These are phyloP conservation scores for Colletotrichum sp. DNA, from an alignment of 2,329 filamentous ascomycete species.

Conservation along the genomic window DNA sequence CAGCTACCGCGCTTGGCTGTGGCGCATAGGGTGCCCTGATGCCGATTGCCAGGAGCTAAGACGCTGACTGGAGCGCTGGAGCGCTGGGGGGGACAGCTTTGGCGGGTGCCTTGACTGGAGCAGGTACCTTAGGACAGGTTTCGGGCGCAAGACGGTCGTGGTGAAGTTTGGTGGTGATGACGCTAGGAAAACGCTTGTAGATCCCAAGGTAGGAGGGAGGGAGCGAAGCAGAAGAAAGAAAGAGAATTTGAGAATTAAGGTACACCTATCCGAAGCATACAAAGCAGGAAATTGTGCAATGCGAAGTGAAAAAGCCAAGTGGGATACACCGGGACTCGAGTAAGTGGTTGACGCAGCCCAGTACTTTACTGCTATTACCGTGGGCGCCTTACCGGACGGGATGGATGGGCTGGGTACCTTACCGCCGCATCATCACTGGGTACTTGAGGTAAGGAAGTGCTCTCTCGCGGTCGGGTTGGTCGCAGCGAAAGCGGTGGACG, in stretches of 20 bases:
- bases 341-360: background rate
- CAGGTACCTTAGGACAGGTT: background rate
- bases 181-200: background rate
- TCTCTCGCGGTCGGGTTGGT: background rate
- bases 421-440: background rate
- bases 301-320: background rate
- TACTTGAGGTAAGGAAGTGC: background rate
- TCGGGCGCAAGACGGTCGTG: background rate
- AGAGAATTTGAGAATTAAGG: background rate
- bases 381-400: background rate
- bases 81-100: background rate
- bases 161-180: background rate
- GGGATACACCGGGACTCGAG: background rate
- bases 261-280: background rate
- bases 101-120: background rate
- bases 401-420: background rate
- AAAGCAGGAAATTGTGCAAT: background rate
- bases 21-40: constrained; percentile 15
- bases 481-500: constrained; percentile 1
- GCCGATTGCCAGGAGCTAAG: constrained; percentile 9
- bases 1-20: constrained; percentile 22
- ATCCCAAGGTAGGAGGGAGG: background rate
- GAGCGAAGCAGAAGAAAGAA: background rate
- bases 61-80: background rate
- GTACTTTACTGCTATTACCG: background rate